Evolutionary conservation across 257 asterid genomes (phyloP).

Genomic region (Scutellaria baicalensis): DNA sequence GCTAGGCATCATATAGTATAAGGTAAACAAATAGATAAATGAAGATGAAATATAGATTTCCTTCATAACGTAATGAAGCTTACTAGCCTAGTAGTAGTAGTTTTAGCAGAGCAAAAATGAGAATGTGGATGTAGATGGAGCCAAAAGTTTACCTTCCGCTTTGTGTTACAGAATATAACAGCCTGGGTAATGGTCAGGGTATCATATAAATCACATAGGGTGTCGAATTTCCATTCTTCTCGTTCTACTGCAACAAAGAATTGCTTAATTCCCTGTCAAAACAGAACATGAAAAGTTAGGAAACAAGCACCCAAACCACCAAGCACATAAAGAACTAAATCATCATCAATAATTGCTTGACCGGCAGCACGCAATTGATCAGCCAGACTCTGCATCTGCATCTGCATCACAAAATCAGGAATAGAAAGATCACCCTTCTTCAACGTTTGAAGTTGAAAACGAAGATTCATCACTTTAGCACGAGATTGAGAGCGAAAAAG

Average conservation of each 20-base stretch:
- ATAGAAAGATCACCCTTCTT: too few relatives aligned
- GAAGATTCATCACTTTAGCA: too few relatives aligned
- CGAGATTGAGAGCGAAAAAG: too few relatives aligned
- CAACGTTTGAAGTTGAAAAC: too few relatives aligned
- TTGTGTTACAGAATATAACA: constrained; percentile 91
- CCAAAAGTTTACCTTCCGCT: constrained; percentile 57
- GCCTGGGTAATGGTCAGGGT: constrained; percentile 95
- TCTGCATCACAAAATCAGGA: too few relatives aligned
- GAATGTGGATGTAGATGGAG: neutral
- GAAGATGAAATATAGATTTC: neutral
- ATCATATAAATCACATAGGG: constrained; percentile 88
- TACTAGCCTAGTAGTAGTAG: neutral
- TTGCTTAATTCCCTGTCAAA: constrained; percentile 86
- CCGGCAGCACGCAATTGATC: too few relatives aligned
- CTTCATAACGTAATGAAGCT: neutral
- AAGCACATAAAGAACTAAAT: too few relatives aligned
- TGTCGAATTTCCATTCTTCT: constrained; percentile 96
- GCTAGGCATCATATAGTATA: neutral
- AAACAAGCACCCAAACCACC: neutral
- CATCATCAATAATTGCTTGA: too few relatives aligned
- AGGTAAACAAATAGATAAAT: neutral
- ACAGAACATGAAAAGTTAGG: neutral
- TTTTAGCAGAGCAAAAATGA: neutral
- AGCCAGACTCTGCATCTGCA: too few relatives aligned
- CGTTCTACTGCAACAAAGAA: constrained; percentile 89